phyloP scores from a whole-genome alignment of 768 basidiomycete species.

The Tubosaeta sp. region DNA sequence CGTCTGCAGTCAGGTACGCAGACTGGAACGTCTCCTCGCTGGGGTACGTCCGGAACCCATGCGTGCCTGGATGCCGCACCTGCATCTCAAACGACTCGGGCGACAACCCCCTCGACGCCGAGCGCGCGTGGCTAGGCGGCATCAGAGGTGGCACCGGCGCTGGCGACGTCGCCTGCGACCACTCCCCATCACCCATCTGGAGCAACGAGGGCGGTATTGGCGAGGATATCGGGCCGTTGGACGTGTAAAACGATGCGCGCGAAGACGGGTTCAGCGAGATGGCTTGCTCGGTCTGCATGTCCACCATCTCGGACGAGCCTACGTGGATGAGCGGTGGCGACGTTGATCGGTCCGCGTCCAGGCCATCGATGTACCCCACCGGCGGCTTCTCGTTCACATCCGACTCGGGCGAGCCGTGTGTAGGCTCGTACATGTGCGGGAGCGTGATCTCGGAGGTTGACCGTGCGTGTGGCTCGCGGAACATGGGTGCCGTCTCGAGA shows the following conservation, averaged over 20 bases:
- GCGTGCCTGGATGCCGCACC: conserved; percentile 25
- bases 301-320: conserved; percentile 8
- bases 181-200: conserved; percentile 41
- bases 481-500: conserved; percentile 70
- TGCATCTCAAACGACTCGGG: conserved; percentile 39
- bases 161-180: conserved; percentile 5
- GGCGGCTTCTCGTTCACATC: conserved; percentile 13
- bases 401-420: conserved; percentile 28
- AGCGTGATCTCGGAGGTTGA: conserved; percentile 60
- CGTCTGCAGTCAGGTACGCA: background rate
- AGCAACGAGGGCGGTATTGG: conserved; percentile 52
- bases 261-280: conserved; percentile 39
- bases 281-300: conserved; percentile 22
- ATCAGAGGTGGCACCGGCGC: conserved; percentile 3
- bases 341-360: conserved; percentile 1
- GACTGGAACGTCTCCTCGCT: background rate
- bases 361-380: background rate
- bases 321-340: conserved; percentile 10
- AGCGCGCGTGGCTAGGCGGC: background rate
- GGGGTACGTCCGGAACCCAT: conserved; percentile 1
- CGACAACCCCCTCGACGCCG: background rate
- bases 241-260: conserved; percentile 60
- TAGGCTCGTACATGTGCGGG: conserved; percentile 45
- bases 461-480: conserved; percentile 56
- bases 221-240: conserved; percentile 47